A percentile compares a stretch with the other conserved stretches of the same genome.
Conservation (phyloP, 129 eudicot genomes). For the Tanacetum coccineum region DNA sequence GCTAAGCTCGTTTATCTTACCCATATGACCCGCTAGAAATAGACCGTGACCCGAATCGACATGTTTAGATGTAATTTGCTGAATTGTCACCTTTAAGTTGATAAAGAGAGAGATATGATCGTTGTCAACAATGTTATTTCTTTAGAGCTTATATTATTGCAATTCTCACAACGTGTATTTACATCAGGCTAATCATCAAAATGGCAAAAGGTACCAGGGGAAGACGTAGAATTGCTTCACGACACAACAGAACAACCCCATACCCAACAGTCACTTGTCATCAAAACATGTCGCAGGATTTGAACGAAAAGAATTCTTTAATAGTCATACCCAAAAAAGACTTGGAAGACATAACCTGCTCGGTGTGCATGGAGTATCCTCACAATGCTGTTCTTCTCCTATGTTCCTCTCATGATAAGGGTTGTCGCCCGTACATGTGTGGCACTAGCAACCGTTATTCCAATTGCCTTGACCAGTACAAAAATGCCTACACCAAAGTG, state of each 20-base stretch:
- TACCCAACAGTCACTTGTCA: slow-evolving; percentile 40
- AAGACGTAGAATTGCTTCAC: slow-evolving; percentile 65
- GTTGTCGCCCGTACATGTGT: slow-evolving; percentile 97
- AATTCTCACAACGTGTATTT: slow-evolving; percentile 13
- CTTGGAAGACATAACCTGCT: slow-evolving; percentile 92
- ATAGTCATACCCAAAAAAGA: slow-evolving; percentile 48
- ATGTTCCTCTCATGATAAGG: slow-evolving; percentile 85
- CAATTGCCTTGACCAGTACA: slow-evolving; percentile 91
- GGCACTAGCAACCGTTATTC: slow-evolving; percentile 88
- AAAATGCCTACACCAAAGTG: slow-evolving; percentile 65
- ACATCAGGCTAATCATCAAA: slow-evolving; percentile 23
- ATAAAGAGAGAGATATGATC: no score
- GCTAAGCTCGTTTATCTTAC: no score
- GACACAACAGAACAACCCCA: slow-evolving; percentile 62
- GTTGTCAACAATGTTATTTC: not conserved
- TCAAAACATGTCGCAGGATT: slow-evolving; percentile 19
- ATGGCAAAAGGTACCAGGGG: slow-evolving; percentile 88
- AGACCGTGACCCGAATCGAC: no score
- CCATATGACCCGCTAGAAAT: no score
- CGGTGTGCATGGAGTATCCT: slow-evolving; percentile 94
- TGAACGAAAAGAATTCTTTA: slow-evolving; percentile 36
- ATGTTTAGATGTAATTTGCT: no score
- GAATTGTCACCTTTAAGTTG: not conserved
- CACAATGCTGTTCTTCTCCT: slow-evolving; percentile 94
- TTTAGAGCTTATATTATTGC: not conserved